A percentile compares a stretch with the other conserved stretches of the same genome.
phyloP scores from a whole-genome alignment of 805 yeast genomes.

The Scheffersomyces coipomensis region DNA sequence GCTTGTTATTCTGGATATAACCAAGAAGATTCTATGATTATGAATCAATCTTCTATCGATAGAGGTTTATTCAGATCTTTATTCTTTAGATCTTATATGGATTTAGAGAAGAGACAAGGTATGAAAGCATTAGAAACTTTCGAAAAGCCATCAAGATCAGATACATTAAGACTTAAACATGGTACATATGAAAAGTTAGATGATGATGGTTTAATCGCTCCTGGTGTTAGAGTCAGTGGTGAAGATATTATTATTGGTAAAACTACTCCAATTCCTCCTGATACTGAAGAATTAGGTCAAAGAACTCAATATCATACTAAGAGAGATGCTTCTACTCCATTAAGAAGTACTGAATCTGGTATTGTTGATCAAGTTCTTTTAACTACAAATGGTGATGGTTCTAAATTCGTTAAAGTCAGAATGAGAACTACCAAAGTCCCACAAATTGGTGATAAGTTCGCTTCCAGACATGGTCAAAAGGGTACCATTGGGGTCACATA shows the following conservation, averaged over 20 bases:
- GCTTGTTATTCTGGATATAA: constrained; percentile 98
- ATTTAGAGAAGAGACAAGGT: constrained; percentile 97
- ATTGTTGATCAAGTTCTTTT: constrained; percentile 96
- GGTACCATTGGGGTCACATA: constrained; percentile 99
- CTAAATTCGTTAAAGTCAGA: constrained; percentile 95
- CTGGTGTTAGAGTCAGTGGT: constrained; percentile 98
- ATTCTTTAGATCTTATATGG: constrained; percentile 97
- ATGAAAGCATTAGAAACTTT: constrained; percentile 98
- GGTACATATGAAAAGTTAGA: constrained; percentile 98
- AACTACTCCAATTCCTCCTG: constrained; percentile 99
- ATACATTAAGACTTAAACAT: constrained; percentile 91
- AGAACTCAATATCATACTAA: constrained; percentile 97
- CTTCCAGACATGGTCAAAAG: constrained; percentile 99
- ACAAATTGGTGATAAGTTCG: constrained; percentile 98
- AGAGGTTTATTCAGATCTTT: constrained; percentile 94
- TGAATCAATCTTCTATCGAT: constrained; percentile 97
- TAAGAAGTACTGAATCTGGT: constrained; percentile 96
- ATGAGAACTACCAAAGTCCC: constrained; percentile 99
- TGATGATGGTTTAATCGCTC: constrained; percentile 96
- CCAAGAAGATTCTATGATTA: constrained; percentile 99
- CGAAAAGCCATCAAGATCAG: constrained; percentile 94
- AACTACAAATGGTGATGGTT: constrained; percentile 97
- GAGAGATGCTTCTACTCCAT: constrained; percentile 97
- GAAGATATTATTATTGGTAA: constrained; percentile 98
- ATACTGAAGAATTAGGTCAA: constrained; percentile 97